These are phyloP conservation scores for Limtongozyma cylindracea DNA, from an alignment of 805 yeast genomes.

Conservation along the genomic window DNA sequence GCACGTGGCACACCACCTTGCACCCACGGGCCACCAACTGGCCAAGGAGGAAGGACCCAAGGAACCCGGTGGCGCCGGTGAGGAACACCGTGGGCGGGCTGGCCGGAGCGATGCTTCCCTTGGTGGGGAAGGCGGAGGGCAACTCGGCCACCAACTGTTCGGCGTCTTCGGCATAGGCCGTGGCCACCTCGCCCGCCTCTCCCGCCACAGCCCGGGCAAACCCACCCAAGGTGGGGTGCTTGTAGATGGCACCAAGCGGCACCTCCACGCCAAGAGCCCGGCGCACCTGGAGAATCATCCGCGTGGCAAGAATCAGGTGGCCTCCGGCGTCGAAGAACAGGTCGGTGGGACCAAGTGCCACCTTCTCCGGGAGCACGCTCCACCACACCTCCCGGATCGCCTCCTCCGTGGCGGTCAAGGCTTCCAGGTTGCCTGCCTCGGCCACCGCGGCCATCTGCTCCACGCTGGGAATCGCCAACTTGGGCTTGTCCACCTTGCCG, in stretches of 20 bases:
- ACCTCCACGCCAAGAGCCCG: constrained; percentile 54
- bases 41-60: constrained; percentile 71
- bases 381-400: constrained; percentile 69
- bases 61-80: constrained; percentile 92
- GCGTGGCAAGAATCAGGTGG: constrained; percentile 88
- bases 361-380: constrained; percentile 54
- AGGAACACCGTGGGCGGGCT: constrained; percentile 38
- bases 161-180: constrained; percentile 58
- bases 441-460: constrained; percentile 68
- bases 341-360: constrained; percentile 50
- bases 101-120: constrained; percentile 7
- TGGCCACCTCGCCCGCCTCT: constrained; percentile 22
- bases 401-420: constrained; percentile 37
- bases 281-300: constrained; percentile 85
- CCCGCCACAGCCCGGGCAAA: constrained; percentile 50
- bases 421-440: constrained; percentile 11
- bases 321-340: constrained; percentile 96
- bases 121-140: constrained; percentile 17
- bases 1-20: constrained; percentile 67
- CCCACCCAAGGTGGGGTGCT: constrained; percentile 59
- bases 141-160: constrained; percentile 16
- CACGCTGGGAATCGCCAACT: constrained; percentile 80
- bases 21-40: constrained; percentile 36
- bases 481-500: constrained; percentile 95
- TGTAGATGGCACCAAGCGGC: constrained; percentile 79